Percentiles rank a stretch among this genome's conserved stretches.
These are phyloP conservation scores for Taphrina sp. DNA, from an alignment of 1,139 yeast species.

Conservation along the genomic window DNA sequence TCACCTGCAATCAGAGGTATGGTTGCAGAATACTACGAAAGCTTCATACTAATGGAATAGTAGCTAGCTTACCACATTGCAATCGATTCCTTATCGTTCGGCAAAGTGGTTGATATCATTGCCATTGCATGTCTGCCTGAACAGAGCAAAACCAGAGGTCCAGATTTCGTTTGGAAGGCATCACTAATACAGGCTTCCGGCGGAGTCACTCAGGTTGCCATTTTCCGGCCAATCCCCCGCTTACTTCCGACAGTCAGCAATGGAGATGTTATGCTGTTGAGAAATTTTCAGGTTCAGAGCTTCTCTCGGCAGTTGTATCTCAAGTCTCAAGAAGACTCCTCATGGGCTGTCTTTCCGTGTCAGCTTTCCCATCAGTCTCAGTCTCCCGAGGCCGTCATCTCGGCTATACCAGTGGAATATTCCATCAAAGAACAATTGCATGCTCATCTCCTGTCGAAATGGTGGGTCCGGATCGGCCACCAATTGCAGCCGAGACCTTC, in stretches of 20 bases:
- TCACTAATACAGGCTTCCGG: slow-evolving; percentile 1
- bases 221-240: slow-evolving; percentile 12
- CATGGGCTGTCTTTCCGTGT: slow-evolving; percentile 11
- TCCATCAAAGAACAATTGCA: slow-evolving; percentile 4
- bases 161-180: slow-evolving; percentile 5
- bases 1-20: slow-evolving; percentile 5
- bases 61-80: slow-evolving; percentile 4
- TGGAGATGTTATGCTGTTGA: slow-evolving; percentile 15
- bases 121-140: background rate
- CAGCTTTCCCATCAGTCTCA: background rate
- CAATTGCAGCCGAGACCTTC: background rate
- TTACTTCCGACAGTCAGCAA: background rate
- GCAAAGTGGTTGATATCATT: background rate
- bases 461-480: slow-evolving; percentile 11
- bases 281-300: slow-evolving; percentile 8
- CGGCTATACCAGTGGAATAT: slow-evolving; percentile 21
- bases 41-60: background rate
- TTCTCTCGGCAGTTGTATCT: slow-evolving; percentile 4
- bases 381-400: background rate
- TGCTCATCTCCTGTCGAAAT: slow-evolving; percentile 2
- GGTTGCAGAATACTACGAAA: background rate
- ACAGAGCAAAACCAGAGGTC: slow-evolving; percentile 4
- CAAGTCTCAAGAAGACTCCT: slow-evolving; percentile 10
- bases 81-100: background rate
- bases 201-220: background rate